Percentiles rank a stretch among this genome's conserved stretches.
These are phyloP conservation scores for Citrullus colocynthis DNA, from an alignment of 306 rosid species.

Conservation along the genomic window DNA sequence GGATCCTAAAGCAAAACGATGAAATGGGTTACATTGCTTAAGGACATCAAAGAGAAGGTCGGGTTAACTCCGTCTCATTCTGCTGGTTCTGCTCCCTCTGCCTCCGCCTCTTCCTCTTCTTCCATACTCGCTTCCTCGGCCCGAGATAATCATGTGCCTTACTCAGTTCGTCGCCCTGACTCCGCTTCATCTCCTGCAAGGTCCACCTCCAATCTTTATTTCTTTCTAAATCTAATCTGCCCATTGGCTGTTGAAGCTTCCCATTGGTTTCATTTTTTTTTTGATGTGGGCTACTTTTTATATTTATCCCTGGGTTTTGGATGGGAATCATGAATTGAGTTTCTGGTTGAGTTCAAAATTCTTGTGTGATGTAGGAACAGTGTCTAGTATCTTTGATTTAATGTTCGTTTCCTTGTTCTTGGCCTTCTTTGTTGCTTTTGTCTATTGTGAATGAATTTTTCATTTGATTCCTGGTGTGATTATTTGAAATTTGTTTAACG, in stretches of 20 bases:
- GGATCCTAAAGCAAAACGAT: slow-evolving; percentile 62
- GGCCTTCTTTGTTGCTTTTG: background rate
- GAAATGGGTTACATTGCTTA: slow-evolving; percentile 98
- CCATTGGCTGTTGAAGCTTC: background rate
- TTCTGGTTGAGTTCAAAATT: background rate
- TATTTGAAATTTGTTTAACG: background rate
- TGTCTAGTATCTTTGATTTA: background rate
- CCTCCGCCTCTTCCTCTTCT: slow-evolving; percentile 13
- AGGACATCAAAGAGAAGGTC: slow-evolving; percentile 98
- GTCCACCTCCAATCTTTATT: slow-evolving; percentile 16
- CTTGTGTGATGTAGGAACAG: background rate
- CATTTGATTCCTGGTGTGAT: background rate
- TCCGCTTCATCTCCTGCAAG: slow-evolving; percentile 53
- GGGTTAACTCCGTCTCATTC: slow-evolving; percentile 64
- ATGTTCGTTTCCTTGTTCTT: background rate
- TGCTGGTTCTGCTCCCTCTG: slow-evolving; percentile 23
- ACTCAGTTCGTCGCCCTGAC: slow-evolving; percentile 36
- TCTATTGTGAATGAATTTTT: background rate
- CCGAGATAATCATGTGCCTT: slow-evolving; percentile 36
- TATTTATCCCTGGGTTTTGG: background rate
- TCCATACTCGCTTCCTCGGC: slow-evolving; percentile 19
- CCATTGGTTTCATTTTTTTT: background rate
- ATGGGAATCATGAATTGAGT: background rate
- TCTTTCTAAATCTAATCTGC: background rate
- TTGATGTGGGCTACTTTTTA: background rate